Evolutionary conservation across 805 yeast genomes (phyloP), one percentile per base, ranked within the genome.

Genomic region (Ogataea dorogensis): DNA sequence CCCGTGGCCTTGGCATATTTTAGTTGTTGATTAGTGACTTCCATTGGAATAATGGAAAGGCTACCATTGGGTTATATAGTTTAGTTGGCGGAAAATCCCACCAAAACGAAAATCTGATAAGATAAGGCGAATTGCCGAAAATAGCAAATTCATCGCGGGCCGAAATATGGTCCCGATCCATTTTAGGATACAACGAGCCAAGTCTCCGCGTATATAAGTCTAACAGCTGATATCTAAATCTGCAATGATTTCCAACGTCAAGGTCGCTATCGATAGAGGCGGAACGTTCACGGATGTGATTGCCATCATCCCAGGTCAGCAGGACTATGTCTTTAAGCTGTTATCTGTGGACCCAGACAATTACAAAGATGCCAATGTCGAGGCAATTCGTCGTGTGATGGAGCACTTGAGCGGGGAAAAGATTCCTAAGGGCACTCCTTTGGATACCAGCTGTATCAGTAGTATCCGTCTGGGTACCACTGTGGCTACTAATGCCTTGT

Each of bases 231-330:
- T n/a, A n/a, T n/a, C n/a, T n/a, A n/a, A n/a, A n/a, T 25, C 17
- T 7, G 14, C 14, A 31, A 34, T 22, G 29, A 30, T 33, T 12
- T 17, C 35, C 13, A 30, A 29, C 29, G 40, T 40, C 7, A 40
- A 31, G 19, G 40, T 40, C 8, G 43, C 43, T 9, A 40, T 40
- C 12, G 53, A 49, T 21, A 38, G 52, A 28, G 73, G 73, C 31
- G 73, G 73, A 43, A 68, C 72, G 7, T 71, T 71, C 51, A 64
- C 71, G 20, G 76, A 71, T 47, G 69, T 69, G 25, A 61, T 67
- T 28, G 74, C 73, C 31, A 62, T 58, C 29, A 63, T 68, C 22
- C 73, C 73, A 2, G 58, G 55, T 26, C 60, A 62, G 28, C 18
- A 19, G 11, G 43, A 40, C 24, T 30, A 26, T 23, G 43, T 58